Evolutionary conservation across 768 basidiomycete species (phyloP).

Genomic region (Termitomyces sp.): DNA sequence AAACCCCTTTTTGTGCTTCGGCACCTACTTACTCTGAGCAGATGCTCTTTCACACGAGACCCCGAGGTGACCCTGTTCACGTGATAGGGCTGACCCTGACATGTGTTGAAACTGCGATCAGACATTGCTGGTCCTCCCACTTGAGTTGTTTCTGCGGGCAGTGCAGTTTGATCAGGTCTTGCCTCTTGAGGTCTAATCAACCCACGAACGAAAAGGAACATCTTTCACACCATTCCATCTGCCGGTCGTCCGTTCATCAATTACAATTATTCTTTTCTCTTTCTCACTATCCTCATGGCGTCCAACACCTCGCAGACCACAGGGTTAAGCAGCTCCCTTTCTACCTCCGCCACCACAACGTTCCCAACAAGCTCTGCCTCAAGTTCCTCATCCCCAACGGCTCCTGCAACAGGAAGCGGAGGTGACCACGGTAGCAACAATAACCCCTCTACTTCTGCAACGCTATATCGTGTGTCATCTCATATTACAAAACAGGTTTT

Average conservation of each 20-base stretch:
- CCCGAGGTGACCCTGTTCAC: neutral
- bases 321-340: too few relatives aligned
- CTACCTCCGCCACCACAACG: neutral
- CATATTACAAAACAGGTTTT: neutral
- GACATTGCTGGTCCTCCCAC: too few relatives aligned
- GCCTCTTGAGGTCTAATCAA: neutral
- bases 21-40: too few relatives aligned
- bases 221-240: neutral
- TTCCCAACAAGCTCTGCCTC: neutral
- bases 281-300: neutral
- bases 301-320: neutral
- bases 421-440: neutral
- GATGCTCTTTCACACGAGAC: neutral
- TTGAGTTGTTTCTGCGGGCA: neutral
- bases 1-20: neutral
- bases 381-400: neutral
- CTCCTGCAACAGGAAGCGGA: neutral
- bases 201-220: neutral
- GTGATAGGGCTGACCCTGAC: neutral
- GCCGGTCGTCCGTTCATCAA: neutral
- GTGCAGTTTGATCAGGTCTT: neutral
- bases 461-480: conserved; percentile 25
- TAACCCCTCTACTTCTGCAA: conserved; percentile 12
- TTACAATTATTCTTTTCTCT: neutral
- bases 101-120: neutral